A percentile compares a stretch with the other conserved stretches of the same genome.
phyloP scores from a whole-genome alignment of 345 rosid genomes.

The Nephelium lappaceum region DNA sequence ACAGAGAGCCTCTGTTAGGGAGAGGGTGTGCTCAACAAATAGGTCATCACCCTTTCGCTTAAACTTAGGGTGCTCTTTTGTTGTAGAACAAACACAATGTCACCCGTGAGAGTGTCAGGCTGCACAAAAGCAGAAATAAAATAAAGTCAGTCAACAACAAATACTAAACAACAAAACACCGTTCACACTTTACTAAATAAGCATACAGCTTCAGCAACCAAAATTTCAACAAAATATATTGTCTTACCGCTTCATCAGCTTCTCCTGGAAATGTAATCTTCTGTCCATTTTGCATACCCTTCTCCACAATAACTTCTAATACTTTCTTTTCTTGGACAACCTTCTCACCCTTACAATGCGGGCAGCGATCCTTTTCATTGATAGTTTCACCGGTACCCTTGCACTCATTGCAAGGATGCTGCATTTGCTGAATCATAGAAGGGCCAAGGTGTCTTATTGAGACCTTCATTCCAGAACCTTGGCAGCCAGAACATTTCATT shows the following conservation, averaged over 20 bases:
- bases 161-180: not conserved
- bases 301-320: conserved; percentile 67
- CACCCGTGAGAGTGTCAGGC: conserved; percentile 78
- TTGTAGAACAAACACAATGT: conserved; percentile 68
- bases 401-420: conserved; percentile 78
- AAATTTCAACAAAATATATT: not conserved
- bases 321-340: conserved; percentile 72
- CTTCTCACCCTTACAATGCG: conserved; percentile 76
- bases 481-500: conserved; percentile 67
- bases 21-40: conserved; percentile 67
- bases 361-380: conserved; percentile 69
- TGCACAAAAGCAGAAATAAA: conserved; percentile 25
- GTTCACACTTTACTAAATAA: not conserved
- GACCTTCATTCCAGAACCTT: conserved; percentile 78
- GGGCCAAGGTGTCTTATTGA: conserved; percentile 74
- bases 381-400: conserved; percentile 76
- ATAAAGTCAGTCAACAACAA: not conserved
- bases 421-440: conserved; percentile 80
- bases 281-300: conserved; percentile 79
- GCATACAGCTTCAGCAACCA: not conserved
- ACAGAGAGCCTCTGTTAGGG: conserved; percentile 74
- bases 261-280: conserved; percentile 71
- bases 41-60: conserved; percentile 79
- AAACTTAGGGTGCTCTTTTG: conserved; percentile 71
- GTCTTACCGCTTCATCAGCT: conserved; percentile 75